Base-by-base conservation (phyloP, 2,329 filamentous ascomycete species). In the Cytospora leucostoma region DNA sequence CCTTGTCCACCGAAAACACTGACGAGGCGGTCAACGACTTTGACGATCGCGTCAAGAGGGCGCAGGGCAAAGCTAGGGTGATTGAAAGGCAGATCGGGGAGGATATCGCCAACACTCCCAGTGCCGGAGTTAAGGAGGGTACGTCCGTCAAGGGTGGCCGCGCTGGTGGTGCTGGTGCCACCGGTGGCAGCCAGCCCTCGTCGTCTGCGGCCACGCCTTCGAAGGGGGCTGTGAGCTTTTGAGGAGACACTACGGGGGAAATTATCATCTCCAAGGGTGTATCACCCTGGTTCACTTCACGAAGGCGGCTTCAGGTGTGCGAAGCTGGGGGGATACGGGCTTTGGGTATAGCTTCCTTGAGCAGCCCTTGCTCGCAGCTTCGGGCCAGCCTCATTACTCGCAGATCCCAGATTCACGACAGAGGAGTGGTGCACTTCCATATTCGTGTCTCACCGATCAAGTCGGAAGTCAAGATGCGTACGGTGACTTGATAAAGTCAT, bases 1-100 rank as follows among this genome's bases (percentile, higher is more conserved):
- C 88, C 1, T 77, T 97, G 51, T 88, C 88, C 17, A 93, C 88
- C 21, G 83, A 88, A 64, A 99, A 99, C 73, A 89, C 86, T 5
- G 94, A 98, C 72, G 92, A 96, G 54, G 88, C 89, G 0, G 93
- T 99, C 27, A 89, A 90, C 57, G 93, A 97, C 71, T 93, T 96
- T 71, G 95, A 99, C 71, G 92, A 97, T 73, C 83, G 93, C 13
- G 73, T 96, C 47, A 95, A 93, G 77, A 85, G 91, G 67, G 94
- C 93, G 4, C 85, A 87, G 69, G 90, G 90, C 3, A 97, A 97
- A 74, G 85, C 86, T 1, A 96, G 94, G 76, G 84, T 99, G 54
- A 87, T 98, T 52, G 90, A 95, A 74, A 88, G 88, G 65, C 87
- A 91, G 68, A 71, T 83, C 1, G 79, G 79, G 0, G 81, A 81